Conservation (phyloP, 192 early-diverging fungal species). For the Backusella mclennaniae region DNA sequence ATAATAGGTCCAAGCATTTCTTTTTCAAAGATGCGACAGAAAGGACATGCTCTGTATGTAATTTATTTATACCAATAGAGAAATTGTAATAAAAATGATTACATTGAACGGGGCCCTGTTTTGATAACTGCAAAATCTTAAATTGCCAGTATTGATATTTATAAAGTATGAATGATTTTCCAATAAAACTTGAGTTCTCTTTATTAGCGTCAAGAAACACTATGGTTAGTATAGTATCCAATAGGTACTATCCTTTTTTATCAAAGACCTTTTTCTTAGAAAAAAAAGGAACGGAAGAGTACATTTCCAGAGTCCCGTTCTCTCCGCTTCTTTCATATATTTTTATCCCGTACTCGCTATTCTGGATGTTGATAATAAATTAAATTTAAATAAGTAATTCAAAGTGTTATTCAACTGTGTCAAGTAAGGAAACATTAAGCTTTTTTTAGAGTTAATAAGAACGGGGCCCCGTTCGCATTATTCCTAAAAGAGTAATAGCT, state of each 20-base stretch:
- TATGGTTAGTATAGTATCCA: no score
- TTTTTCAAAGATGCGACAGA: no score
- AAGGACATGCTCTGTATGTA: no score
- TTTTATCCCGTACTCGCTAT: neutral
- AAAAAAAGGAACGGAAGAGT: neutral
- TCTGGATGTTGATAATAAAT: neutral
- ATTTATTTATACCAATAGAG: no score
- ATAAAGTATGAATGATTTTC: no score
- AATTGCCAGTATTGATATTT: no score
- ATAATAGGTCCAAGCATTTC: no score
- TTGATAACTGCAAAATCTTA: no score
- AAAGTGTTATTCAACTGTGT: neutral
- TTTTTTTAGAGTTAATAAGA: neutral
- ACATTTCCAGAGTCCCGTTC: neutral
- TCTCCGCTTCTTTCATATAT: neutral
- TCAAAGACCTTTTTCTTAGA: neutral
- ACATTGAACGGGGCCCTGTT: no score
- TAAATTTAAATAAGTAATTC: neutral
- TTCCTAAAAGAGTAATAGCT: neutral
- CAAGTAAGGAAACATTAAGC: neutral
- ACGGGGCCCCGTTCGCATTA: neutral
- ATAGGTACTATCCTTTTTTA: neutral
- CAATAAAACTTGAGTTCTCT: no score
- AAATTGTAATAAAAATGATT: no score
- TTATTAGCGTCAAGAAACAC: no score